A percentile compares a stretch with the other conserved stretches of the same genome.
These are phyloP conservation scores for Pleurotus giganteus DNA, from an alignment of 768 basidiomycete species.

Conservation along the genomic window DNA sequence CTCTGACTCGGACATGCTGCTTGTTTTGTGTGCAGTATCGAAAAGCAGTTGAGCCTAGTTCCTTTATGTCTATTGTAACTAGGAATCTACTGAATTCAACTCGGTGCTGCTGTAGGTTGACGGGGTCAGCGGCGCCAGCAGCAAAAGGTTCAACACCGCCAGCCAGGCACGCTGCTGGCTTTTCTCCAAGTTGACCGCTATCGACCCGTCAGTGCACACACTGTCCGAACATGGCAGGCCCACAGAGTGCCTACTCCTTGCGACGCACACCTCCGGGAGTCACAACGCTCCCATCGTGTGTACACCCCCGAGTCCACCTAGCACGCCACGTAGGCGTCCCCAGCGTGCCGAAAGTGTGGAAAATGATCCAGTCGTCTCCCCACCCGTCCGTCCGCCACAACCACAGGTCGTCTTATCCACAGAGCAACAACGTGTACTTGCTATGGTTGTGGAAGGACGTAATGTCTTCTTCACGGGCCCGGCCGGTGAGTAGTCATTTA, in stretches of 20 bases:
- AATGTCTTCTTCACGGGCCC: slow-evolving; percentile 77
- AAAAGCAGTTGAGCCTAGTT: neutral
- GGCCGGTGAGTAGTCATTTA: slow-evolving; percentile 43
- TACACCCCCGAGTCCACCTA: neutral
- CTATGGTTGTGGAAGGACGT: slow-evolving; percentile 46
- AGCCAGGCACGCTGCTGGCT: neutral
- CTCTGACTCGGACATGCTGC: neutral
- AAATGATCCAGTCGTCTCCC: neutral
- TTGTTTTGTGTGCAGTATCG: neutral
- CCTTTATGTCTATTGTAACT: neutral
- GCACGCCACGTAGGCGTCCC: neutral
- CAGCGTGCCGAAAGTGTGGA: neutral
- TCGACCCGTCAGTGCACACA: slow-evolving; percentile 3
- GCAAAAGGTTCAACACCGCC: neutral
- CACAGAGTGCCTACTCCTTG: too few relatives aligned
- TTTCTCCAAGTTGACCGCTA: neutral
- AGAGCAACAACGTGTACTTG: slow-evolving; percentile 41
- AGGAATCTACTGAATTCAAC: neutral
- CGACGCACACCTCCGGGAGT: too few relatives aligned
- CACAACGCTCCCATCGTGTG: too few relatives aligned
- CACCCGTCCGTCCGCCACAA: slow-evolving; percentile 2
- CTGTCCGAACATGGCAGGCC: too few relatives aligned
- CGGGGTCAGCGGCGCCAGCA: neutral
- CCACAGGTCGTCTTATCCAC: slow-evolving; percentile 21
- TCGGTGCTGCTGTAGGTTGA: neutral